Conservation (phyloP, 1,284 basidiomycete genomes). For the Takashimella tepidaria region DNA sequence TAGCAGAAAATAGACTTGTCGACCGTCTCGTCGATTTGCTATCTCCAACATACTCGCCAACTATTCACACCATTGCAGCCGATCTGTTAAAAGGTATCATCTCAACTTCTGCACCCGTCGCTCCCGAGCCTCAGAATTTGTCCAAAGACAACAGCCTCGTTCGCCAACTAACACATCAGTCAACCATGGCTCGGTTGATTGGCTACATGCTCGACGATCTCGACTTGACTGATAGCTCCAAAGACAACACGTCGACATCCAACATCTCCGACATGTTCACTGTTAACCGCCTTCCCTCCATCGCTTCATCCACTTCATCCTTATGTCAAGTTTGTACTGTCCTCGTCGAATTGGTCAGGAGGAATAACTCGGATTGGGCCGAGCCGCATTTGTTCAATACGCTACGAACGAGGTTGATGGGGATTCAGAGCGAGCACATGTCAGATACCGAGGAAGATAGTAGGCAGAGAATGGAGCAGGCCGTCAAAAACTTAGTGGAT, state of each 20-base stretch:
- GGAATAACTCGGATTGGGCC: slow-evolving; percentile 98
- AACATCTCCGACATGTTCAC: slow-evolving; percentile 35
- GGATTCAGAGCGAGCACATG: slow-evolving; percentile 49
- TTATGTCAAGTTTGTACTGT: slow-evolving; percentile 83
- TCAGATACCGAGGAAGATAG: slow-evolving; percentile 54
- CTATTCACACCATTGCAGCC: slow-evolving; percentile 80
- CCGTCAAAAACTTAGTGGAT: slow-evolving; percentile 80
- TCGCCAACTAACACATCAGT: slow-evolving; percentile 75
- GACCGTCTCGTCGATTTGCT: slow-evolving; percentile 74
- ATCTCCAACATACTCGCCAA: slow-evolving; percentile 68
- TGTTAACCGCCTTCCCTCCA: slow-evolving; percentile 54
- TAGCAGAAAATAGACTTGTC: slow-evolving; percentile 80
- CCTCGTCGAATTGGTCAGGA: slow-evolving; percentile 91
- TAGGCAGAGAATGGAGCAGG: slow-evolving; percentile 66
- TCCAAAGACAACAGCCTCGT: slow-evolving; percentile 69
- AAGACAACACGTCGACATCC: slow-evolving; percentile 14
- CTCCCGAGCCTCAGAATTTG: slow-evolving; percentile 45
- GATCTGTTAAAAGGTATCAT: slow-evolving; percentile 95
- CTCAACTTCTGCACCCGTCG: slow-evolving; percentile 74
- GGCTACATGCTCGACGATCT: slow-evolving; percentile 76
- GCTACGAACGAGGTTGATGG: slow-evolving; percentile 80
- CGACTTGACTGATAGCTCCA: slow-evolving; percentile 39
- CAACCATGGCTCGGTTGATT: slow-evolving; percentile 67
- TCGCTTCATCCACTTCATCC: slow-evolving; percentile 77
- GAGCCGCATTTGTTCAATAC: slow-evolving; percentile 98